Evolutionary conservation across 2,329 filamentous ascomycete genomes (phyloP), one percentile per base, ranked within the genome.

Genomic region (Fusarium foetens): DNA sequence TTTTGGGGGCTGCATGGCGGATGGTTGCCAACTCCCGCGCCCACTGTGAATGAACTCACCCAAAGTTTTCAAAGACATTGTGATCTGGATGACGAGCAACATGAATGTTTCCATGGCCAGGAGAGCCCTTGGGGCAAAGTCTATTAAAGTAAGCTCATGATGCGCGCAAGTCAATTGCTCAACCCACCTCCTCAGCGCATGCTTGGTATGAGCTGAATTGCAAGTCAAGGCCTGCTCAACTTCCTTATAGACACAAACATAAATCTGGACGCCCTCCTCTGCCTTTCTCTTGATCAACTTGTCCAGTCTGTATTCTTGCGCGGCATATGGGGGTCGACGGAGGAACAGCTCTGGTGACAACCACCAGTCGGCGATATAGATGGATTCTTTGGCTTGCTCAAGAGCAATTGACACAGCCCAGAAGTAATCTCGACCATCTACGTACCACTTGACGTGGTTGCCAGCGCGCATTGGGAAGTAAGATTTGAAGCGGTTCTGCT

Each of bases 321-420:
- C 92, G 78, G 87, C 88, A 73, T 92, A 92, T 1, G 96, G 93
- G 3, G 96, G 95, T 25, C 96, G 88, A 41, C 96, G 90, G 70
- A 99, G 82, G 82, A 95, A 97, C 70, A 96, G 83, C 81, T 96
- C 93, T 0, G 94, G 96, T 7, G 93, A 97, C 19, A 98, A 85
- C 96, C 96, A 98, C 96, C 95, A 99, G 79, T 98, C 96, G 66
- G 88, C 92, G 73, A 99, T 97, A 81, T 98, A 99, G 75, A 99
- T 98, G 49, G 92, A 92, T 82, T 98, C 95, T 78, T 93, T 93
- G 41, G 96, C 96, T 66, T 91, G 87, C 71, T 98, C 95, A n/a
- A 98, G 86, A 1, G 95, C 95, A 38, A 92, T 90, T 0, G 94
- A 97, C 16, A 99, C 94, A 23, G 96, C 90, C 91, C 94, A 97